Evolutionary conservation across 257 asterid species (phyloP).

Genomic region (Solanum appendiculatum): DNA sequence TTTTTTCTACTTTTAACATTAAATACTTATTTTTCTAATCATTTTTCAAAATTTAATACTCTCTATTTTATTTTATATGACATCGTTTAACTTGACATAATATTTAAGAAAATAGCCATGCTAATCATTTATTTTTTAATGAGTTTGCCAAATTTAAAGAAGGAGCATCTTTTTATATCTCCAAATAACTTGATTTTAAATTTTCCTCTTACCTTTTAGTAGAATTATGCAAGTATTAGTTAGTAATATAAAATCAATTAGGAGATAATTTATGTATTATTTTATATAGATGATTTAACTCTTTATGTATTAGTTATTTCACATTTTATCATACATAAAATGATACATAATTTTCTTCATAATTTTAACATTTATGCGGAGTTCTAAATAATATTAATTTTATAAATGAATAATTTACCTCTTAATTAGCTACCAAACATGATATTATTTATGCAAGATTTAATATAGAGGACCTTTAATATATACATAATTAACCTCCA

Average conservation of each 20-base stretch:
- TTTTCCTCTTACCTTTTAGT: not conserved
- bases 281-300: too few species aligned
- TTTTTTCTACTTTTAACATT: not conserved
- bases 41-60: too few species aligned
- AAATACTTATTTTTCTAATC: too few species aligned
- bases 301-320: not conserved
- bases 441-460: not conserved
- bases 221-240: too few species aligned
- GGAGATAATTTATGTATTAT: too few species aligned
- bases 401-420: not conserved
- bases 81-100: not conserved
- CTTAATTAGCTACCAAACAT: not conserved
- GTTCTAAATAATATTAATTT: too few species aligned
- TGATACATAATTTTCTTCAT: too few species aligned
- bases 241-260: too few species aligned
- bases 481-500: not conserved
- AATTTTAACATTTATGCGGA: not conserved
- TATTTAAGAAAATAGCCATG: too few species aligned
- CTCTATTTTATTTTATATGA: not conserved
- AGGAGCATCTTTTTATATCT: not conserved
- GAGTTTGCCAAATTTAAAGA: not conserved
- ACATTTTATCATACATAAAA: not conserved
- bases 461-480: not conserved
- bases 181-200: too few species aligned
- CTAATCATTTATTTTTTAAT: too few species aligned